Base-by-base conservation (phyloP, 768 basidiomycete species). In the Naganishia vaughanmartiniae region DNA sequence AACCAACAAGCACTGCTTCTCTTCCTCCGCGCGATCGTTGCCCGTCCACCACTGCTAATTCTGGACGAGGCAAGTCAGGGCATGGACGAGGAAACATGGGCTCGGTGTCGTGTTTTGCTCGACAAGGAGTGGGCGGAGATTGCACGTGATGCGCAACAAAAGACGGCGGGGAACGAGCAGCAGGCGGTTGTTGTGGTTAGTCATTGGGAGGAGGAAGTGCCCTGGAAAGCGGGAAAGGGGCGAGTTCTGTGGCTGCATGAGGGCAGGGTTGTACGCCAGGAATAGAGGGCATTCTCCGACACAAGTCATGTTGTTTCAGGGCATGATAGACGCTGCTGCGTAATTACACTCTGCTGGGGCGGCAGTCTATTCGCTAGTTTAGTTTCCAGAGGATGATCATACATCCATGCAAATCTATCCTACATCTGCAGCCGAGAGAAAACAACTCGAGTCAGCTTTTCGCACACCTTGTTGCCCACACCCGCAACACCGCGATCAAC, bases 21-120 rank as follows among this genome's bases (percentile, higher is more conserved):
- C 45, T 84, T 97, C 53, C 88, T 94, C 85, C 87, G 93, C 21
- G 91, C 93, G 31, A 83, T 96, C 39, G 92, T 94, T 11, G 86
- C 86, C 17, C 82, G 84, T 17, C 90, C 91, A 3, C 86, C 85
- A 67, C 78, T 99, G 39, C 84, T 98, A 9, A 83, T 97, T 12
- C 82, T 98, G 48, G 95, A 99, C 76, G 95, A 99, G 78, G 90
- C 89, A 11, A 93, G 91, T 87, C 88, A 90, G 28, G 94, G 93
- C 30, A 94, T 98, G 91, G 91, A 91, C 73, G 88, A 87, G 54
- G 82, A 79, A 6, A 91, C 92, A 87, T 87, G 94, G 34, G 80
- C 80, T 21, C 85, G 86, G 45, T 90, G 88, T 51, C 83, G 86
- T 73, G 74, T 73, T 51, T 91, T 91, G 76, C 77, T 99, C 54